Base-by-base conservation (phyloP, 2,329 filamentous ascomycete genomes). In the Xylaria sp. region DNA sequence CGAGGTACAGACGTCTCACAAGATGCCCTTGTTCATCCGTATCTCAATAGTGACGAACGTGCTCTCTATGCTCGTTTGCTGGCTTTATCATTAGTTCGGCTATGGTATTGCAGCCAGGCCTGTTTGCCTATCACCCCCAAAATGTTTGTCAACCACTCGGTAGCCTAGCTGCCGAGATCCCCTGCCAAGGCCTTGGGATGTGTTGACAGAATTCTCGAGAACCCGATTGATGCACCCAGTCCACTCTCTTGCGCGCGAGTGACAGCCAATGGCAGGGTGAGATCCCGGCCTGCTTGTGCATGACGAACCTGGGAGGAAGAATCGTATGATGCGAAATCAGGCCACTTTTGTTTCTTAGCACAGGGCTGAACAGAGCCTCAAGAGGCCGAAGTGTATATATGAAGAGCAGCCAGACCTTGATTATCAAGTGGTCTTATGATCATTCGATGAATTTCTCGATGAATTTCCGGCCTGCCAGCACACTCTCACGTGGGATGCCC, bases 261-360 rank as follows among this genome's bases (percentile, higher is more conserved):
- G 55, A 39, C 15, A 31, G 48, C 48, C 46, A 63, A 63, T 52
- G 60, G 55, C 39, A 60, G 34, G 67, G 65, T 64, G 65, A 63
- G 44, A 63, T 55, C 65, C 54, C 15, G 34, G 48, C 28, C 23
- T 48, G 50, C 64, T 61, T 64, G 48, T 71, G 66, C 69, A 69
- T 71, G 63, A 60, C 56, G 20, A 34, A 54, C 44, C 56, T 28
- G 41, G 59, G 10, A 37, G 31, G 13, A 6, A 51, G 54, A 64
- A 71, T 71, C 69, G 66, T 71, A 71, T 66, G 69, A 71, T 69
- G 63, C 2, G 60, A 58, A 59, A 71, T 71, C 69, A 71, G 69
- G 66, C 69, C 69, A 71, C 55, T 69, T 71, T 66, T 62, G 65
- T 67, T 66, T 34, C 15, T 9, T 18, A 46, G 56, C 8, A 46